phyloP scores from a whole-genome alignment of 2,329 filamentous ascomycete genomes.

The Hypoxylon sp. region DNA sequence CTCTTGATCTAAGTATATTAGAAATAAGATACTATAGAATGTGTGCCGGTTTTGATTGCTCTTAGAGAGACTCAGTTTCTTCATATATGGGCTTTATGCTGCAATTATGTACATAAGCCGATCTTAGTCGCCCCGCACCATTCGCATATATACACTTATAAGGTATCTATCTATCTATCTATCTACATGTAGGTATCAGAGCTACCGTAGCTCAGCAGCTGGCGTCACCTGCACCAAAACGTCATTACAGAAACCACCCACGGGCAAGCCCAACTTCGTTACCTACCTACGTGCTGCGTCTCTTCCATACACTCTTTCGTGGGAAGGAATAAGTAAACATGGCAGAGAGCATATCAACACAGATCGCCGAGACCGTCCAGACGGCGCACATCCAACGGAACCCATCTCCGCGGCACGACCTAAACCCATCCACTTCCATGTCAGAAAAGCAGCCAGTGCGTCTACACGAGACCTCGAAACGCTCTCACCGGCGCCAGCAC shows the following conservation, averaged over 20 bases:
- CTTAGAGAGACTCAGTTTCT: background rate
- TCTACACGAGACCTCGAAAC: conserved; percentile 47
- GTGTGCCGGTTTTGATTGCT: background rate
- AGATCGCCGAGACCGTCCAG: conserved; percentile 85
- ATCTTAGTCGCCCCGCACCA: background rate
- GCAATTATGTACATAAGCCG: too few species aligned
- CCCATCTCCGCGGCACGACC: conserved; percentile 80
- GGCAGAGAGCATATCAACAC: conserved; percentile 70
- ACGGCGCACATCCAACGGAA: conserved; percentile 81
- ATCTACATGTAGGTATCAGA: too few species aligned
- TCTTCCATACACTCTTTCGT: background rate
- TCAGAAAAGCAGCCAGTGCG: conserved; percentile 75
- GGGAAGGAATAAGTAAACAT: conserved; percentile 57
- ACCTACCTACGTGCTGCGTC: background rate
- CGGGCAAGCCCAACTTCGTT: background rate
- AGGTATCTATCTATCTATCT: too few species aligned
- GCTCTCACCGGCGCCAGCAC: conserved; percentile 27
- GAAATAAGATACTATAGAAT: background rate
- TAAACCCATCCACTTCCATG: conserved; percentile 84
- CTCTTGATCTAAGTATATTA: too few species aligned
- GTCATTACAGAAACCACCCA: conserved; percentile 17
- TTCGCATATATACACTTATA: background rate
- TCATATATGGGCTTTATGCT: too few species aligned
- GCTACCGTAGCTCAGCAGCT: conserved; percentile 6
- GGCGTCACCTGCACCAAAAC: conserved; percentile 26